A percentile compares a stretch with the other conserved stretches of the same genome.
These are phyloP conservation scores for Clavaria fumosa DNA, from an alignment of 768 basidiomycete species.

Conservation along the genomic window DNA sequence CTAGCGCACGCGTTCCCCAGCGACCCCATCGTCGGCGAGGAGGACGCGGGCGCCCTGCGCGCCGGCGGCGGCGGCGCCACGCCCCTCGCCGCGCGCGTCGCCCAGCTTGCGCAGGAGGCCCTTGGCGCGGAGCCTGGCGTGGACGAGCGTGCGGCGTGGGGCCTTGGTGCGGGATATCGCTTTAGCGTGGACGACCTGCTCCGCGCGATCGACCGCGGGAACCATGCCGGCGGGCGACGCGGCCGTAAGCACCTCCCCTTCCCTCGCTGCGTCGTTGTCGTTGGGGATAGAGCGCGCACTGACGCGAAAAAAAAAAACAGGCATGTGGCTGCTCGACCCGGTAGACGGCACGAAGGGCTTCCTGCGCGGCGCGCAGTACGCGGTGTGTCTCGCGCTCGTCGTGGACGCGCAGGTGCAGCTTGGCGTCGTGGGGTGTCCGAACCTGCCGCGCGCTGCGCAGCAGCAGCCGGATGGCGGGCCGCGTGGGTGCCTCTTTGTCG, in stretches of 20 bases:
- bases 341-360: constrained; percentile 94
- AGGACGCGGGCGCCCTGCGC: constrained; percentile 74
- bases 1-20: constrained; percentile 62
- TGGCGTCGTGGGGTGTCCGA: constrained; percentile 87
- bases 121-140: constrained; percentile 36
- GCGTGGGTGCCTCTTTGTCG: constrained; percentile 73
- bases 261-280: constrained; percentile 3
- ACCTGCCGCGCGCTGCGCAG: constrained; percentile 46
- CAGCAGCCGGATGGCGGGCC: constrained; percentile 41
- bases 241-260: constrained; percentile 44
- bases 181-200: constrained; percentile 47
- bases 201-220: constrained; percentile 77
- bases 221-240: constrained; percentile 46
- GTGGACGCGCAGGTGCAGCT: constrained; percentile 64
- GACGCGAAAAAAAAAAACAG: no score
- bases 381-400: constrained; percentile 79
- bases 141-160: constrained; percentile 56
- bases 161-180: constrained; percentile 44
- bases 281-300: background rate
- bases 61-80: constrained; percentile 22
- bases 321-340: constrained; percentile 79
- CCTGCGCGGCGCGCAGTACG: constrained; percentile 83
- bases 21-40: constrained; percentile 89
- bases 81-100: constrained; percentile 56
- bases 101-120: constrained; percentile 70